Conservation (phyloP, 345 rosid species). For the Eucalyptus curtisii region DNA sequence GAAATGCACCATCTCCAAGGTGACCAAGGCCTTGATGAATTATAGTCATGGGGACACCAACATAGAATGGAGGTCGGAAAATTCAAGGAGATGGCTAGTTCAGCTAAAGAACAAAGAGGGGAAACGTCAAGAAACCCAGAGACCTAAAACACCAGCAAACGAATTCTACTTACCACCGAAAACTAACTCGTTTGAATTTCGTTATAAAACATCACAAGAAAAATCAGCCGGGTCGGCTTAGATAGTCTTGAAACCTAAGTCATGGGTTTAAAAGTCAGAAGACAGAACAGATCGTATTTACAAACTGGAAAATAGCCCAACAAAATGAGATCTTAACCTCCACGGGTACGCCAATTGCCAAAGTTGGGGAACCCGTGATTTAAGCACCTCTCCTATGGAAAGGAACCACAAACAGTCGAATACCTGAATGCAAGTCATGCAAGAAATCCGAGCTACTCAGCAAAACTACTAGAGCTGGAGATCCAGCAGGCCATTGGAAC, state of each 20-base stretch:
- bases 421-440: neutral
- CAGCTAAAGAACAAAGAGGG: neutral
- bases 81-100: neutral
- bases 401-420: neutral
- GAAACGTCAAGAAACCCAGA: neutral
- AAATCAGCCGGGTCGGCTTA: neutral
- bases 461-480: neutral
- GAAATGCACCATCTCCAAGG: neutral
- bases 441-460: neutral
- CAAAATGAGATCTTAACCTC: neutral
- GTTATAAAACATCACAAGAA: neutral
- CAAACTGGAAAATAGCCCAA: neutral
- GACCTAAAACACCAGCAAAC: neutral
- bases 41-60: neutral
- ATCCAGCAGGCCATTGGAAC: neutral
- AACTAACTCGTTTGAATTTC: neutral
- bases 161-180: neutral
- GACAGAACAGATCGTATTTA: neutral
- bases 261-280: neutral
- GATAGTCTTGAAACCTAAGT: neutral
- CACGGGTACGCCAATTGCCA: neutral
- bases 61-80: neutral
- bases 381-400: neutral
- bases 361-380: neutral
- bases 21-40: neutral